These are phyloP conservation scores for Nyssa sinensis DNA, from an alignment of 148 eudicot genomes.

Conservation along the genomic window DNA sequence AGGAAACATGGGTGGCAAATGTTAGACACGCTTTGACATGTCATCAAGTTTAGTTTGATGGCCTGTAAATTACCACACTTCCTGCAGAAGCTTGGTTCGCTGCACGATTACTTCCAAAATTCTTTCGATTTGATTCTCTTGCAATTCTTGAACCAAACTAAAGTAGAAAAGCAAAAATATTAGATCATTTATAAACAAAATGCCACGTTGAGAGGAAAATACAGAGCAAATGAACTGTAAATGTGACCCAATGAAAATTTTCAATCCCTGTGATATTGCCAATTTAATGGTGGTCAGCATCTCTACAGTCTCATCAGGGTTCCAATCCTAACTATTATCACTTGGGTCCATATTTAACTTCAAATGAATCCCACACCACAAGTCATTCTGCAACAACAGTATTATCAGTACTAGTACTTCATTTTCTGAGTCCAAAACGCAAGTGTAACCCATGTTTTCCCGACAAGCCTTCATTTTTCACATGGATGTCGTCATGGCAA, in stretches of 20 bases:
- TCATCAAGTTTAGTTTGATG: conserved; percentile 9
- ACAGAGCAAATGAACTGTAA: background rate
- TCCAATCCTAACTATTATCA: too few species aligned
- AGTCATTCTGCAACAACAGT: too few species aligned
- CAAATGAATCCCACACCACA: too few species aligned
- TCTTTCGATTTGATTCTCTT: conserved; percentile 81
- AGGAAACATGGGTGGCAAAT: background rate
- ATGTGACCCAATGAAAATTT: background rate
- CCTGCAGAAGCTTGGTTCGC: conserved; percentile 93
- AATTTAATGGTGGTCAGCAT: too few species aligned
- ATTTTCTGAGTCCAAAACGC: too few species aligned
- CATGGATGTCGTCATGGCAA: too few species aligned
- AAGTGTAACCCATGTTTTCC: too few species aligned
- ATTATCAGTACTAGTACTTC: too few species aligned
- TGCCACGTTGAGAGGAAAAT: background rate
- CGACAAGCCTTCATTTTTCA: too few species aligned
- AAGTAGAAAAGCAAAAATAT: conserved; percentile 11
- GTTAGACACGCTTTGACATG: background rate
- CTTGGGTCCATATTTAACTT: too few species aligned
- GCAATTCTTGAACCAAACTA: conserved; percentile 96
- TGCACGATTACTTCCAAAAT: conserved; percentile 94
- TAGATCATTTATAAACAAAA: background rate
- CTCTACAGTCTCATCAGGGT: too few species aligned
- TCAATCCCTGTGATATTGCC: background rate
- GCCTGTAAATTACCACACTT: conserved; percentile 45